Base-by-base conservation (phyloP, 176 grass and related monocot genomes). In the Chrysopogon serrulatus region DNA sequence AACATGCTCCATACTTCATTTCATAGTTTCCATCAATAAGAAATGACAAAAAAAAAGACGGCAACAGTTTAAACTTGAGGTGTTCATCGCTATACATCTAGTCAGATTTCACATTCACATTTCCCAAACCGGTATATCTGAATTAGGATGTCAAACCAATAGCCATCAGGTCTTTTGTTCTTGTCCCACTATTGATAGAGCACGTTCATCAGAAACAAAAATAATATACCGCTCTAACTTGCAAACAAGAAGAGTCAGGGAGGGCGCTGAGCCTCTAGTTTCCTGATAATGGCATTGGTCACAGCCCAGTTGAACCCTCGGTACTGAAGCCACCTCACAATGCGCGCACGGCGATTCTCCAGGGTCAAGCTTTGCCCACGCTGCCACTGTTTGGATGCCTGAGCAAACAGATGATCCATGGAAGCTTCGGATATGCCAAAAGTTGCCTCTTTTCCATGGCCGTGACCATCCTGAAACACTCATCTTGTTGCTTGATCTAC, bases 251-350 rank as follows among this genome's bases (percentile, higher is more conserved):
- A 51, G 42, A 37, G 17, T 89, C 77, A 90, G 13, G 73, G 74
- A 60, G 87, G 84, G 42, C 84, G 80, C 8, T 90, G 75, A 14
- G 87, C 78, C 87, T 90, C 87, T 19, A 98, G 87, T 75, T 84
- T 94, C 84, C 23, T 86, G 34, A 98, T 23, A 63, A 95, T 90
- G 70, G 76, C 65, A 43, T 76, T 90, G n/a, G 82, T 92, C 65
- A 93, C 79, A 23, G 66, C 81, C 95, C 92, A 98, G 54, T 71
- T 92, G 72, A 98, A 98, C 16, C 91, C 96, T 21, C 93, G 83
- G 61, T 98, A 98, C 67, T 95, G 93, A 71, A 98, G 91, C 96
- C 93, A 98, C 77, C 93, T 95, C 47, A 90, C 57, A 6, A 95
- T 68, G 24, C 91, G 85, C 3, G 87, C 59, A 17, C 87, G 88